These are phyloP conservation scores for Gastrolobium bilobum DNA, from an alignment of 306 rosid genomes.

Conservation along the genomic window DNA sequence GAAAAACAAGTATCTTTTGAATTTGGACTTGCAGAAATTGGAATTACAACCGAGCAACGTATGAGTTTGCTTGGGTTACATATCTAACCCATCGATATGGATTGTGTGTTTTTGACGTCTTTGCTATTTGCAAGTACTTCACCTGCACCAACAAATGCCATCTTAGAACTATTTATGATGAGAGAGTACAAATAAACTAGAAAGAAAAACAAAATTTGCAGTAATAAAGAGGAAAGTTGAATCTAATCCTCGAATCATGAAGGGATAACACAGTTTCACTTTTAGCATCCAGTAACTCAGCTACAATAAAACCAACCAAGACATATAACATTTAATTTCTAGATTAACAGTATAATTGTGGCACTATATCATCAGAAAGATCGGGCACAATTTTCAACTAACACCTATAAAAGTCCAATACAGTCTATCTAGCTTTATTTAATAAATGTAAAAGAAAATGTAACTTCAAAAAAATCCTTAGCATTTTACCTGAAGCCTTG, in stretches of 20 bases:
- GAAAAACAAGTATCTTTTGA: slow-evolving; percentile 34
- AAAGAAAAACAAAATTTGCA: slow-evolving; percentile 12
- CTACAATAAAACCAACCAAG: slow-evolving; percentile 38
- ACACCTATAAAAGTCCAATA: background rate
- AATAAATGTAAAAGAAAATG: slow-evolving; percentile 39
- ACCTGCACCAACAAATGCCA: slow-evolving; percentile 67
- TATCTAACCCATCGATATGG: slow-evolving; percentile 96
- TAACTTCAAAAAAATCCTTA: slow-evolving; percentile 20
- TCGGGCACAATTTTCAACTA: slow-evolving; percentile 24
- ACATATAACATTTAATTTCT: slow-evolving; percentile 24
- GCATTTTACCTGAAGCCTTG: slow-evolving; percentile 80
- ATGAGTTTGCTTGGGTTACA: slow-evolving; percentile 89
- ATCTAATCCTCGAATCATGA: slow-evolving; percentile 19
- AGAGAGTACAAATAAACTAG: background rate
- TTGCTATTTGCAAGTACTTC: slow-evolving; percentile 90
- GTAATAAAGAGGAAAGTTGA: slow-evolving; percentile 26
- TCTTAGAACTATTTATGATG: slow-evolving; percentile 35
- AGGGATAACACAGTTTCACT: background rate
- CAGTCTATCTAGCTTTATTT: slow-evolving; percentile 12
- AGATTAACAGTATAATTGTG: slow-evolving; percentile 9
- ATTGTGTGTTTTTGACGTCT: slow-evolving; percentile 70
- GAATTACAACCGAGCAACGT: slow-evolving; percentile 80
- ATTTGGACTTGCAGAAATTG: slow-evolving; percentile 7
- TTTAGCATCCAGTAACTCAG: slow-evolving; percentile 24
- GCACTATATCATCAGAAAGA: slow-evolving; percentile 14